These are phyloP conservation scores for Esteya vermicola DNA, from an alignment of 2,329 filamentous ascomycete genomes.

Conservation along the genomic window DNA sequence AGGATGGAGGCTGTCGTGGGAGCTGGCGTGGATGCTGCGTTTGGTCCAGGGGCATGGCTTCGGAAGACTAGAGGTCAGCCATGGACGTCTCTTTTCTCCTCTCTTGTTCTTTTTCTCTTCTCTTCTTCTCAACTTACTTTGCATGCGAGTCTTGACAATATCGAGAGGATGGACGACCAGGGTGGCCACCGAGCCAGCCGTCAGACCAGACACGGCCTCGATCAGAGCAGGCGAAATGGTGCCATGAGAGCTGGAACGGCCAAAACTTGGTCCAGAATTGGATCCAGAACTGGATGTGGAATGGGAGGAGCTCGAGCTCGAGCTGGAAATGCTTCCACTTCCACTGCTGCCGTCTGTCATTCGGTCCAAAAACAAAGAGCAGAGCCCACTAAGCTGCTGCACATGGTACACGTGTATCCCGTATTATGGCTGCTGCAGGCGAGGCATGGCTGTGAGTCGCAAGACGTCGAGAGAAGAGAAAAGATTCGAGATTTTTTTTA, in stretches of 20 bases:
- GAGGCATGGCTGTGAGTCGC: too few relatives aligned
- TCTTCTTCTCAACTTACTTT: conserved; percentile 46
- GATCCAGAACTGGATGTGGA: too few relatives aligned
- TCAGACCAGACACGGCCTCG: conserved; percentile 81
- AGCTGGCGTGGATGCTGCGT: conserved; percentile 8
- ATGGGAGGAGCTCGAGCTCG: too few relatives aligned
- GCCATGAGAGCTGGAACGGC: conserved; percentile 28
- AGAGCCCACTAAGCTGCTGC: too few relatives aligned
- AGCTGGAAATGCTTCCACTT: too few relatives aligned
- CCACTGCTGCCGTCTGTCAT: too few relatives aligned
- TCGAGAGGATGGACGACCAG: conserved; percentile 84
- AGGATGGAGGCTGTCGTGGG: conserved; percentile 38
- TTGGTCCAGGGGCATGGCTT: conserved; percentile 21
- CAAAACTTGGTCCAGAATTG: conserved; percentile 1
- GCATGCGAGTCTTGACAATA: conserved; percentile 90
- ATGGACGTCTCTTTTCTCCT: too few relatives aligned
- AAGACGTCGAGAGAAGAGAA: too few relatives aligned
- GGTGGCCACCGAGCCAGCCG: conserved; percentile 75
- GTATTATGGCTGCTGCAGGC: too few relatives aligned
- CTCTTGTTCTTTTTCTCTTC: neutral
- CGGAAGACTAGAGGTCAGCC: conserved; percentile 30
- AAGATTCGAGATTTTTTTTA: too few relatives aligned
- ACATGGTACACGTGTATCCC: too few relatives aligned
- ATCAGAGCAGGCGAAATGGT: conserved; percentile 63
- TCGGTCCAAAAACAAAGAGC: too few relatives aligned